phyloP scores from a whole-genome alignment of 2,329 filamentous ascomycete species.

The Penicillium thymicola region DNA sequence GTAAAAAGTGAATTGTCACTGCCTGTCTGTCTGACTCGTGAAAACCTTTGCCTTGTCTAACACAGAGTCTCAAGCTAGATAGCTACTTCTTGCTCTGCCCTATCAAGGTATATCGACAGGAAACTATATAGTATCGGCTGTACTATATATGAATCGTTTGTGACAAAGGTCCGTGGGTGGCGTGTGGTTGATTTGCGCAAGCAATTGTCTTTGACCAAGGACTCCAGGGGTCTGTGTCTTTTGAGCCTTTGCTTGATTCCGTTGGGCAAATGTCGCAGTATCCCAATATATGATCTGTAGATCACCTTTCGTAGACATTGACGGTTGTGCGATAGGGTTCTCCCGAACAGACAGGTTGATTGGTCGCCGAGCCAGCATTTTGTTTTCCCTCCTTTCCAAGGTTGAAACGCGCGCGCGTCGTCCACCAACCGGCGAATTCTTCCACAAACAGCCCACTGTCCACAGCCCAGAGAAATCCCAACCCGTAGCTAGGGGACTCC shows the following conservation, averaged over 20 bases:
- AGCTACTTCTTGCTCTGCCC: constrained; percentile 56
- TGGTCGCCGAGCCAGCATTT: background rate
- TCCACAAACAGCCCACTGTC: background rate
- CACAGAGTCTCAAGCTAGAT: constrained; percentile 69
- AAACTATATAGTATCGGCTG: constrained; percentile 59
- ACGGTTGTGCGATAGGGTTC: background rate
- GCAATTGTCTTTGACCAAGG: constrained; percentile 5
- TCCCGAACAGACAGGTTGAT: background rate
- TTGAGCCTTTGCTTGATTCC: background rate
- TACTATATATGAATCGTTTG: constrained; percentile 44
- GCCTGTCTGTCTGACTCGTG: constrained; percentile 33
- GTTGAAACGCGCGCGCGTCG: background rate
- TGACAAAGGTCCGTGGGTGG: constrained; percentile 32
- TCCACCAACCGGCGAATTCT: background rate
- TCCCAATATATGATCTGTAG: background rate
- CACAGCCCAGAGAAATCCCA: background rate
- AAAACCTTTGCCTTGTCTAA: constrained; percentile 60
- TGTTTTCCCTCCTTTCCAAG: background rate
- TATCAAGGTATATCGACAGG: constrained; percentile 69
- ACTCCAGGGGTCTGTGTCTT: background rate
- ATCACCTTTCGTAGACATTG: background rate
- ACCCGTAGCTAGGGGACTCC: constrained; percentile 4
- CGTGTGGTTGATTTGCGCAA: constrained; percentile 18
- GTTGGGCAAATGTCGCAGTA: background rate
- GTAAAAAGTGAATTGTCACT: constrained; percentile 40